Percentiles rank a stretch among this genome's conserved stretches.
Conservation (phyloP, 768 basidiomycete species). For the Lentinula edodes region DNA sequence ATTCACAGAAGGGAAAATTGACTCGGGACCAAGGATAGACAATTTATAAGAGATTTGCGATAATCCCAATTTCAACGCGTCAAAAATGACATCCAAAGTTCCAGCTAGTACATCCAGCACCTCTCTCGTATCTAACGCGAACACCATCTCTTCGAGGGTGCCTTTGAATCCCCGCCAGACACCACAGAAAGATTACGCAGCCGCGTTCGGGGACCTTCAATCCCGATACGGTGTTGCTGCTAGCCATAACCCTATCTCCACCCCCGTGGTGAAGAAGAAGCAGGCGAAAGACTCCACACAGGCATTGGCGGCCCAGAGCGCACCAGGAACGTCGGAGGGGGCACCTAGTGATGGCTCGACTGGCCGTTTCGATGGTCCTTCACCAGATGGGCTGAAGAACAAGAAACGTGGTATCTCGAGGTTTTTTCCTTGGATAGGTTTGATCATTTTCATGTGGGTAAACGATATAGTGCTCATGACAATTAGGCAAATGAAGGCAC, state of each 20-base stretch:
- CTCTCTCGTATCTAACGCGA: neutral
- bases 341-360: neutral
- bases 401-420: neutral
- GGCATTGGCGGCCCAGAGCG: neutral
- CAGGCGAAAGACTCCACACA: neutral
- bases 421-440: neutral
- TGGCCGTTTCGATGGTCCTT: neutral
- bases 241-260: neutral
- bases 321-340: too few relatives aligned
- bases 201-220: conserved; percentile 23
- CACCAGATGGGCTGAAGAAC: neutral
- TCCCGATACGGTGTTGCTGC: neutral
- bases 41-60: neutral
- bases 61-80: neutral
- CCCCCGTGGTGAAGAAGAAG: conserved; percentile 1
- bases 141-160: conserved; percentile 1
- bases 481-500: neutral
- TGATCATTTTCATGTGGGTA: neutral
- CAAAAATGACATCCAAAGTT: neutral
- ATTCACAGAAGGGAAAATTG: neutral
- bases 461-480: neutral
- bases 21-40: neutral
- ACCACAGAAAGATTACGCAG: conserved; percentile 19
- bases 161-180: neutral
- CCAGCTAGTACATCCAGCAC: neutral